Base-by-base conservation (phyloP, 179 eudicot genomes). In the Beta macrorhiza region DNA sequence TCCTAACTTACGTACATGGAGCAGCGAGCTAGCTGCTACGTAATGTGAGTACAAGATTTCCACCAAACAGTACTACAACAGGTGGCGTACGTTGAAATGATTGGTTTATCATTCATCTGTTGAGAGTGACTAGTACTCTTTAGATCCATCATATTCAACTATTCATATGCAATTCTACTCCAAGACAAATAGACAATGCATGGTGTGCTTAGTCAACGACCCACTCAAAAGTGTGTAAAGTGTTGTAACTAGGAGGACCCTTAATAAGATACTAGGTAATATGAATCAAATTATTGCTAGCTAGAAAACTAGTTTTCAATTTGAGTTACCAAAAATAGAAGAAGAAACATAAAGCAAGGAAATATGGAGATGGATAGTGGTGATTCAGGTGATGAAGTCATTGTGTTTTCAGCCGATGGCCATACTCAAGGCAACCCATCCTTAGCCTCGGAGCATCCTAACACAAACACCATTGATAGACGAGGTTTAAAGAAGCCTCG, bases 381-480 rank as follows among this genome's bases (percentile, higher is more conserved):
- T 56, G 32, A 25, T 70, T 32, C 53, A 56, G 81, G 75, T 80
- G 83, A 65, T 57, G 62, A 62, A 72, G 86, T 84, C 2, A 73
- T 81, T 52, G 55, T 84, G 29, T 84, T 81, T 42, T 73, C 80
- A 81, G 81, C 79, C 1, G 84, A 77, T n/a, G 75, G 86, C 70
- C 81, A 72, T 49, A 57, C 15, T 10, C 76, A 62, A 70, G 65
- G 84, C 14, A 45, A 72, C 25, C 81, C 72, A 29, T 19, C 83
- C 52, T 1, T 29, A 22, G 20, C 45, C 16, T 67, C 73, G 0
- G 62, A 68, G 7, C 55, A 73, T 51, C 70, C 86, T n/a, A 59
- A 65, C 55, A 17, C 53, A n/a, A 71, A 22, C 57, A 4, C 76
- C 17, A 29, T 1, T 11, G 76, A 29, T 14, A 58, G 52, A 53